Percentiles rank a stretch among this genome's conserved stretches.
These are phyloP conservation scores for Fusarium falciforme DNA, from an alignment of 2,329 filamentous ascomycete genomes.

Conservation along the genomic window DNA sequence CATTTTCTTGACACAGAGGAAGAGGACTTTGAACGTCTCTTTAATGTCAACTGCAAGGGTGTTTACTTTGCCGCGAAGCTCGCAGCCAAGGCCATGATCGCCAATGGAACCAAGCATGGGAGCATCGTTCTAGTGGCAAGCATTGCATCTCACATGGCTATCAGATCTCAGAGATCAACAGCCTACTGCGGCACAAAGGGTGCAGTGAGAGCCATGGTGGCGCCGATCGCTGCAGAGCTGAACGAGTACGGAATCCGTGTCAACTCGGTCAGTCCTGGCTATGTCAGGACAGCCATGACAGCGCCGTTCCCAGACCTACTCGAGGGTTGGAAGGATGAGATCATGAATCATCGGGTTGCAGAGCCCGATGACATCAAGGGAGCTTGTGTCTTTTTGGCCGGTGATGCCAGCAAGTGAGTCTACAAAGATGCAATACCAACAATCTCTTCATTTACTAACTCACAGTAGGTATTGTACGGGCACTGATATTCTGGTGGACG, in stretches of 20 bases:
- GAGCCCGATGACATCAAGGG: conserved; percentile 63
- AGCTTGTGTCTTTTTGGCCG: conserved; percentile 59
- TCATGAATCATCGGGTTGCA: conserved; percentile 59
- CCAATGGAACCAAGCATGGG: conserved; percentile 60
- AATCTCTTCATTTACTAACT: neutral
- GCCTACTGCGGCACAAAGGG: conserved; percentile 44
- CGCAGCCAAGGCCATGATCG: conserved; percentile 62
- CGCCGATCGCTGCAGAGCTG: conserved; percentile 41
- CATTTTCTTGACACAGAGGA: conserved; percentile 71
- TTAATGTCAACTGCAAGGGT: conserved; percentile 74
- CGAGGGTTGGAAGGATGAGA: conserved; percentile 61
- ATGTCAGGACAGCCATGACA: conserved; percentile 58
- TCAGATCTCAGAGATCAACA: conserved; percentile 59
- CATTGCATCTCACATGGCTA: conserved; percentile 63
- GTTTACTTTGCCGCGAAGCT: conserved; percentile 68
- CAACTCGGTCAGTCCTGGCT: conserved; percentile 60
- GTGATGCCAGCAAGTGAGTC: conserved; percentile 58
- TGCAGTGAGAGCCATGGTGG: conserved; percentile 41
- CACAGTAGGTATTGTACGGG: conserved; percentile 52
- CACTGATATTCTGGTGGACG: conserved; percentile 59
- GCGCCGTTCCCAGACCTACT: conserved; percentile 57
- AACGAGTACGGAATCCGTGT: conserved; percentile 56
- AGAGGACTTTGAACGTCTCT: conserved; percentile 71
- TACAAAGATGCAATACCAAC: neutral
- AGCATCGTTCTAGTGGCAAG: conserved; percentile 66